These are phyloP conservation scores for Closterium sp. DNA, from an alignment of 139 green algal species.

Conservation along the genomic window DNA sequence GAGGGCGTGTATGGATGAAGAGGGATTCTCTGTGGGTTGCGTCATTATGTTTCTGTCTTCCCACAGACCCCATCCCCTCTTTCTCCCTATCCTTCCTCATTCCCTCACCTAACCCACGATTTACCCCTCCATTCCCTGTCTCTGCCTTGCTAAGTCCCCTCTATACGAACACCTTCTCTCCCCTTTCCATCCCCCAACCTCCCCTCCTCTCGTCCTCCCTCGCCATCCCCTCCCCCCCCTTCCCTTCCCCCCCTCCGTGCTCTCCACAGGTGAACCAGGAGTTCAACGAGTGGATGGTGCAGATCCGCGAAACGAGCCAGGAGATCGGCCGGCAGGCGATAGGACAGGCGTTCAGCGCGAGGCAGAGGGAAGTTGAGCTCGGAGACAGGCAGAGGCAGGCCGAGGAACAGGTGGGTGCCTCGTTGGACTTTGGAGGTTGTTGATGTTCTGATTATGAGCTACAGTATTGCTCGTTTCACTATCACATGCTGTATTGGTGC, in stretches of 20 bases:
- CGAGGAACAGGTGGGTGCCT: constrained; percentile 36
- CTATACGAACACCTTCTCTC: background rate
- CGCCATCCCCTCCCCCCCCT: background rate
- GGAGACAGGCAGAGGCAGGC: constrained; percentile 31
- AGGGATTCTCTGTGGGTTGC: background rate
- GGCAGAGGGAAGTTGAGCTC: constrained; percentile 33
- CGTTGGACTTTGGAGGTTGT: no score
- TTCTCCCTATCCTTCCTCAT: background rate
- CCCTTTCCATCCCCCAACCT: background rate
- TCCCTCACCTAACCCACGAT: background rate
- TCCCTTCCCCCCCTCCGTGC: background rate
- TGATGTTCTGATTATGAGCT: no score
- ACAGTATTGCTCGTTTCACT: no score
- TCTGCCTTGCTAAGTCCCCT: no score
- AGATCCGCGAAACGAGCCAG: constrained; percentile 76
- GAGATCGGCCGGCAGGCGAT: constrained; percentile 69
- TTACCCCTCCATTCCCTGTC: no score
- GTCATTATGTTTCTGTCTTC: no score
- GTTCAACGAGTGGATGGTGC: constrained; percentile 48
- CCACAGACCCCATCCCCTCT: background rate
- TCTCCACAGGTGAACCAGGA: constrained; percentile 1
- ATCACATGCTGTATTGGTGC: no score
- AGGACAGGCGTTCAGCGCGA: background rate
- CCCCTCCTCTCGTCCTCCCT: background rate
- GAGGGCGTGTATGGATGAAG: background rate